Evolutionary conservation across 2,329 filamentous ascomycete genomes (phyloP).

Genomic region (Zymoseptoria pseudotritici): DNA sequence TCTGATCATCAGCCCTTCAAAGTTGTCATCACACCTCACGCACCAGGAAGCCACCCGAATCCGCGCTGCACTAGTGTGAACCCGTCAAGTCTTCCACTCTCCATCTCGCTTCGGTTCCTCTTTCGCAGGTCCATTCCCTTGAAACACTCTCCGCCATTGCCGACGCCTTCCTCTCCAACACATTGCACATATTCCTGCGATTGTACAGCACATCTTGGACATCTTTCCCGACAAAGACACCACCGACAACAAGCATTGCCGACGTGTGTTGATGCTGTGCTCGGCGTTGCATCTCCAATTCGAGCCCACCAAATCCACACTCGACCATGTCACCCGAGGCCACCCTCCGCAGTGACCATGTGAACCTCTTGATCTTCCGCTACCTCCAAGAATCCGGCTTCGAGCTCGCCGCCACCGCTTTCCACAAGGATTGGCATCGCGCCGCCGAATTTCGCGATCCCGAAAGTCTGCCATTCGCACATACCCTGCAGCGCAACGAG

Average conservation of each 20-base stretch:
- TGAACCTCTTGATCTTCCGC: slow-evolving; percentile 65
- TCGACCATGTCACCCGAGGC: slow-evolving; percentile 16
- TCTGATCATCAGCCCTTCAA: background rate
- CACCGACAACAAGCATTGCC: background rate
- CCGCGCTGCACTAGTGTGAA: background rate
- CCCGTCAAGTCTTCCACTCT: background rate
- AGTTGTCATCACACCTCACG: background rate
- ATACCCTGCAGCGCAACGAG: slow-evolving; percentile 50
- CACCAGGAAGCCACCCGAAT: background rate
- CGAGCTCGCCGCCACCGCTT: slow-evolving; percentile 42
- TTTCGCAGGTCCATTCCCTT: background rate
- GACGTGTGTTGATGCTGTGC: background rate
- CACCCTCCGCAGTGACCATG: slow-evolving; percentile 50
- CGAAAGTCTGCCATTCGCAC: slow-evolving; percentile 54
- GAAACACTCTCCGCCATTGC: background rate
- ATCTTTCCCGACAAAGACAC: background rate
- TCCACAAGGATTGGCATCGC: slow-evolving; percentile 56
- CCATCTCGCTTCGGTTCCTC: too few relatives aligned
- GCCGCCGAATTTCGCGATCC: slow-evolving; percentile 40
- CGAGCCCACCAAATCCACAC: background rate
- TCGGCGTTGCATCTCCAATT: background rate
- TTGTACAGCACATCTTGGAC: background rate
- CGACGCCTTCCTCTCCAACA: background rate
- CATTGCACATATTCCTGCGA: background rate
- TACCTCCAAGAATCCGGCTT: slow-evolving; percentile 38